Percentiles rank a stretch among this genome's conserved stretches.
These are phyloP conservation scores for Fusarium kyushuense DNA, from an alignment of 2,329 filamentous ascomycete species.

Conservation along the genomic window DNA sequence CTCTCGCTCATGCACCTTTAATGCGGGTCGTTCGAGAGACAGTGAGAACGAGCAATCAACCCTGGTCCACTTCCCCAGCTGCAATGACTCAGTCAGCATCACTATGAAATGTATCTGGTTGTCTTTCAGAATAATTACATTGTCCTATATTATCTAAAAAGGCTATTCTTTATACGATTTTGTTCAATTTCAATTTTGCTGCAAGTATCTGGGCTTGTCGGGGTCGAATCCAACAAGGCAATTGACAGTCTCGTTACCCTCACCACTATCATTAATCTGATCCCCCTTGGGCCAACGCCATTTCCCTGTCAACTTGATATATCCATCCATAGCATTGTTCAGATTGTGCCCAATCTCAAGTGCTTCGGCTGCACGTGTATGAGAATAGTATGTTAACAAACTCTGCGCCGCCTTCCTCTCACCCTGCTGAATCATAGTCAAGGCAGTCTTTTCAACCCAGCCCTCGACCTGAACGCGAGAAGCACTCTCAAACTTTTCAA, in stretches of 20 bases:
- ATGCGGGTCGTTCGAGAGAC: background rate
- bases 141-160: too few relatives aligned
- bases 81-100: background rate
- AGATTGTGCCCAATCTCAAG: constrained; percentile 33
- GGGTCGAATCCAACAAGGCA: constrained; percentile 43
- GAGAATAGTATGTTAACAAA: constrained; percentile 42
- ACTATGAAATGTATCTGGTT: too few relatives aligned
- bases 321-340: constrained; percentile 40
- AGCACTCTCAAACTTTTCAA: constrained; percentile 26
- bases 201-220: constrained; percentile 34
- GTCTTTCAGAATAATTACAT: too few relatives aligned
- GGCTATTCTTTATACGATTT: too few relatives aligned
- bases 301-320: constrained; percentile 41
- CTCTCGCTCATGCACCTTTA: too few relatives aligned
- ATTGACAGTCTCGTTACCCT: constrained; percentile 43
- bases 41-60: background rate
- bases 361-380: constrained; percentile 35
- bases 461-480: constrained; percentile 31
- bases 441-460: constrained; percentile 42
- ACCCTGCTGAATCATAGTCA: constrained; percentile 32
- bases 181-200: background rate
- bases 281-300: constrained; percentile 37
- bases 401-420: constrained; percentile 32
- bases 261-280: constrained; percentile 43
- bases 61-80: background rate